Base-by-base conservation (phyloP, 768 basidiomycete species). In the Gloeophyllum trabeum region DNA sequence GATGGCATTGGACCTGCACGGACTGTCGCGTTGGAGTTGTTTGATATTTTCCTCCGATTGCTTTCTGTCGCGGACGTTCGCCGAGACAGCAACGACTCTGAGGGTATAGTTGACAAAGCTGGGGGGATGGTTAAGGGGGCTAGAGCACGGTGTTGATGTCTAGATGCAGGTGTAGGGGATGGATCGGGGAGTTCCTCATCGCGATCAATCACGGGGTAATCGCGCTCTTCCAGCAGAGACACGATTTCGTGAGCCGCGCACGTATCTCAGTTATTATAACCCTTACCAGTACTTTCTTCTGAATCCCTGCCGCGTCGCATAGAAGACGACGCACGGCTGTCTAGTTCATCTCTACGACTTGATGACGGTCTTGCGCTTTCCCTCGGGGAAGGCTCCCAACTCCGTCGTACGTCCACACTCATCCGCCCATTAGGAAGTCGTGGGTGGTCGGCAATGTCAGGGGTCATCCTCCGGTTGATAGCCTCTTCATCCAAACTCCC, bases 41-140 rank as follows among this genome's bases (percentile, higher is more conserved):
- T 58, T 3, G 76, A 77, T 18, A 60, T 49, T 46, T 69, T 73
- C 22, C 65, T 61, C 26, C 66, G 61, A 25, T 48, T 44, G n/a
- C 48, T 45, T 42, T 53, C 60, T 24, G 62, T 63, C 4, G 44
- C 36, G 14, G 42, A 36, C 28, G 40, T 36, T 22, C 34, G 51
- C 28, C 51, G 56, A 45, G 44, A 49, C 16, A 63, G 50, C 10
- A 61, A 48, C 1, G 70, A 65, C 54, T 84, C 81, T 2, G 79
- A 79, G 0, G 77, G 77, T 6, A 79, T 65, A 19, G 65, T 62
- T 1, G 78, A 70, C 2, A 81, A 62, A 0, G 81, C 76, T 34
- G 74, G 71, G 0, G 81, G 75, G 3, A 79, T 73, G 2, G 69
- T 48, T 19, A 81, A 53, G 5, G 71, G 58, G 2, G 75, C 69